Evolutionary conservation across 352 stramenopile species (phyloP), one percentile per base, ranked within the genome.

Genomic region (Phytophthora niederhauseri): DNA sequence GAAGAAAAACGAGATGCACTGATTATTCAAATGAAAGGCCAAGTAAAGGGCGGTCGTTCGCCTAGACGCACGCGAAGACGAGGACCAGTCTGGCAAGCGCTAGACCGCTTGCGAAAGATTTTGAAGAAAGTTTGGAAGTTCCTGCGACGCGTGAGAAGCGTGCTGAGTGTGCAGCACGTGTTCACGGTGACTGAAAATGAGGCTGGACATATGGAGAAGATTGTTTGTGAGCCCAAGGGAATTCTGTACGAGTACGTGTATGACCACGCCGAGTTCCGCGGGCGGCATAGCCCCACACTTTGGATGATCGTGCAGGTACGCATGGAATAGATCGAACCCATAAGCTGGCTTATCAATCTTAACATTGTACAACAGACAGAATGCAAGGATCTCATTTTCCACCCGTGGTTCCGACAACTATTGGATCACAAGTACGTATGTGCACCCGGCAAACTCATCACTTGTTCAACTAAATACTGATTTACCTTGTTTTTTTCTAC

Each of bases 211-310:
- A 86, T 82, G 30, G 71, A 86, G 38, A 80, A 62, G 57, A 91
- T 94, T 54, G 87, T 94, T 14, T 88, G 84, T 36, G 86, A 94
- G 22, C 84, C 87, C 0, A 94, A 92, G 61, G 87, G 85, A 14
- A 91, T 94, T 49, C 57, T 94, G 43, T 93, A 92, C 66, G 87
- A 94, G 66, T 94, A 93, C 52, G 62, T 86, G n/a, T 94, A 93
- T 58, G 85, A 94, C 34, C 75, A 91, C 48, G 82, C 86, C 22
- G 87, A 94, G 61, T 89, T 90, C 36, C 72, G 80, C 0, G 82
- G 83, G 30, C 72, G 84, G 2, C 61, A 68, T 4, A 93, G 87
- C 43, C 80, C 82, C 24, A 92, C 87, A 9, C 57, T 94, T 17
- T 66, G 66, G 41, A 58, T 91, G 9, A 87, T 94, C 17, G 59